Evolutionary conservation across 2,329 filamentous ascomycete genomes (phyloP), one percentile per base, ranked within the genome.

Genomic region (Corniculantispora saksenae): DNA sequence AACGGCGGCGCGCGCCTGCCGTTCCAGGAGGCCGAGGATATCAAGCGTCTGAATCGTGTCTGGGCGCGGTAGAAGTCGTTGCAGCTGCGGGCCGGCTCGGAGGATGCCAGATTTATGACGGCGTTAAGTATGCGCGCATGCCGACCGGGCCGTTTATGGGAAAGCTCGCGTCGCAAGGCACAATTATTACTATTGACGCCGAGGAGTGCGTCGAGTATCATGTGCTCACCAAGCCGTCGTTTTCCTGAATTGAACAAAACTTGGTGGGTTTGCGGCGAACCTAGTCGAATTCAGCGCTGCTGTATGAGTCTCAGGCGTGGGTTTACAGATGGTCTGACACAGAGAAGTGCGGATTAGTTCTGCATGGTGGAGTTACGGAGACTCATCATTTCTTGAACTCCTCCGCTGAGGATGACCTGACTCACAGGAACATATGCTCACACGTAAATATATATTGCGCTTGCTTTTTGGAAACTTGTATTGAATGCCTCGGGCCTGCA

Each of bases 141-240:
- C 74, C 81, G 38, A 86, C 76, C 4, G 87, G 87, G 0, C 86
- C 86, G 0, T 89, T 89, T 66, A 79, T 82, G 67, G 87, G 86
- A 27, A 88, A 88, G 72, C 81, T 89, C n/a, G 86, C 87, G 35
- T 87, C 84, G 56, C 82, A 86, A 66, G 84, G 86, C 6, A 83
- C 82, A 10, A 86, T 89, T 25, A 82, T 89, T 70, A 88, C 79
- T 56, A 89, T 90, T 66, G 86, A 89, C 66, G 87, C 86, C 25
- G 87, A 89, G 72, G 87, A 89, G 67, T 90, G 87, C 66, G 86
- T 90, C 40, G 87, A 89, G 72, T 89, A 89, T 68, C 82, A 87
- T 2, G 85, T 90, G 1, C 80, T 90, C 29, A 88, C 84, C 1
- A 89, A 88, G 75, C 86, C 86, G 0, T 83, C 81, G 0, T 89